These are phyloP conservation scores for Ascochyta koolunga DNA, from an alignment of 2,329 filamentous ascomycete species.

Conservation along the genomic window DNA sequence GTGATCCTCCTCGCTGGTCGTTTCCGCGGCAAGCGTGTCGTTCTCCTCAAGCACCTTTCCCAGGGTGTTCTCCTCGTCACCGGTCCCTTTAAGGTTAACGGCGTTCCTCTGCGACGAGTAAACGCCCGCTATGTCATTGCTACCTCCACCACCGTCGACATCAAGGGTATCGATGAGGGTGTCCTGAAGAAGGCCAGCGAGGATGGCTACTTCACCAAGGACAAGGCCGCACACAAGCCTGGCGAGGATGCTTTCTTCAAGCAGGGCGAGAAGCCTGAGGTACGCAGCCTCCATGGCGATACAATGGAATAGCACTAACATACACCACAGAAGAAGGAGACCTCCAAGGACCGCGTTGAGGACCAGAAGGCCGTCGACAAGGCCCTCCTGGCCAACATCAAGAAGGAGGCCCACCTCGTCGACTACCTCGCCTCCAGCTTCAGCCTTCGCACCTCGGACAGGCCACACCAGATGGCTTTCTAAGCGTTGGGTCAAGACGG, in stretches of 20 bases:
- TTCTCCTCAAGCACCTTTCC: conserved; percentile 96
- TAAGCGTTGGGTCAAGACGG: conserved; percentile 59
- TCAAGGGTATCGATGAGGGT: conserved; percentile 77
- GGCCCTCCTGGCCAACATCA: conserved; percentile 91
- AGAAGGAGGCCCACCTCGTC: conserved; percentile 94
- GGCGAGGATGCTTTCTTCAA: conserved; percentile 99
- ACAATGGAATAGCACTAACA: conserved; percentile 22
- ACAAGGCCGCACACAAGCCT: conserved; percentile 94
- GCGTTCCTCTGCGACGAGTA: conserved; percentile 92
- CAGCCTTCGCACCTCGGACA: conserved; percentile 98
- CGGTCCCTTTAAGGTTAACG: conserved; percentile 99
- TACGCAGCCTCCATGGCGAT: conserved; percentile 55
- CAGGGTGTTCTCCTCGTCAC: conserved; percentile 99
- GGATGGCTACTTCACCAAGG: conserved; percentile 93
- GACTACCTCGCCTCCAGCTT: conserved; percentile 96
- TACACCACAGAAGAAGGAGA: conserved; percentile 84
- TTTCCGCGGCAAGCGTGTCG: conserved; percentile 99
- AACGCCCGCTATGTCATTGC: conserved; percentile 94
- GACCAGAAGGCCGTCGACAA: conserved; percentile 99
- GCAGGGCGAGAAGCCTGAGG: conserved; percentile 97
- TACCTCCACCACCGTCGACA: conserved; percentile 83
- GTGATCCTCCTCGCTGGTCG: conserved; percentile 99
- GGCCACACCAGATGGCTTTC: conserved; percentile 99
- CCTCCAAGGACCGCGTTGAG: conserved; percentile 85
- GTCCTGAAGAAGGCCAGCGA: conserved; percentile 78